Conservation (phyloP, 495 filamentous ascomycete species). For the Aspergillus homomorphus region DNA sequence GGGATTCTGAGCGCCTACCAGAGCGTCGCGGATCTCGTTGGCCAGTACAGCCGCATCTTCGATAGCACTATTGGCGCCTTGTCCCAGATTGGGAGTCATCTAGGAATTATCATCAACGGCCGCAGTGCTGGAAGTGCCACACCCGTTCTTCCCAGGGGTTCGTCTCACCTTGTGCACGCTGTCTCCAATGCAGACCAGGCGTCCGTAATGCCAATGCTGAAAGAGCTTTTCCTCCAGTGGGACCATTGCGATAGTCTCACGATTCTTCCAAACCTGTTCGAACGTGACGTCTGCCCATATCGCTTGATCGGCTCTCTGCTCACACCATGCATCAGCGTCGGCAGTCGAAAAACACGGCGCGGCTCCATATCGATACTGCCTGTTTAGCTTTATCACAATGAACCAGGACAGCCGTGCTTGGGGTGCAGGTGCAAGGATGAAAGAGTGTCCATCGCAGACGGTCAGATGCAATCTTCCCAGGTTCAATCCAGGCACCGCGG, state of each 20-base stretch:
- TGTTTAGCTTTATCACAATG: background rate
- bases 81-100: too few species aligned
- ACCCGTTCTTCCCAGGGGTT: too few species aligned
- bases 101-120: too few species aligned
- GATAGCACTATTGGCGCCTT: too few species aligned
- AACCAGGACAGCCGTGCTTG: background rate
- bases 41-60: too few species aligned
- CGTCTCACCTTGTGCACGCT: constrained; percentile 18
- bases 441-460: background rate
- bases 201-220: constrained; percentile 10
- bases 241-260: background rate
- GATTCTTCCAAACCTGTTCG: constrained; percentile 1
- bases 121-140: too few species aligned
- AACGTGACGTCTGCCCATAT: constrained; percentile 1
- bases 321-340: constrained; percentile 3
- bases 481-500: background rate
- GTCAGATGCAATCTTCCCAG: background rate
- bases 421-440: background rate
- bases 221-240: constrained; percentile 15
- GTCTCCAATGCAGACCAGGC: constrained; percentile 17
- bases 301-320: background rate
- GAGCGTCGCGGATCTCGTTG: too few species aligned
- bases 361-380: background rate
- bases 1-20: too few species aligned
- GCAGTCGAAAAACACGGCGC: background rate